A percentile compares a stretch with the other conserved stretches of the same genome.
Evolutionary conservation across 2,329 filamentous ascomycete species (phyloP).

Genomic region (Hirsutella thompsonii): DNA sequence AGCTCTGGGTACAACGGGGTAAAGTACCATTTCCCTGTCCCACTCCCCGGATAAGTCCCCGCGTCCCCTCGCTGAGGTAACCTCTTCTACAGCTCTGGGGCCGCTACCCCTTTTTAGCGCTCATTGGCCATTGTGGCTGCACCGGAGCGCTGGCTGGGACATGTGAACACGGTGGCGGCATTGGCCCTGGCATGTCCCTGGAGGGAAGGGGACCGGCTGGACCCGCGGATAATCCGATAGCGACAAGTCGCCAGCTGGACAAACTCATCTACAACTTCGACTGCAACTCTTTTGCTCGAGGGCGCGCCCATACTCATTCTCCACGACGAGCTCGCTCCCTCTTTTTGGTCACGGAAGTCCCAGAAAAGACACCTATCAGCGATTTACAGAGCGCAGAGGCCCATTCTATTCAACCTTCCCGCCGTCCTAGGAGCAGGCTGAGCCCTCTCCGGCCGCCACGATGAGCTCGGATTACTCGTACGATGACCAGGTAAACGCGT

Average conservation of each 20-base stretch:
- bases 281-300: not conserved
- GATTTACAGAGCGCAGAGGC: not conserved
- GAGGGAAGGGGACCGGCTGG: constrained; percentile 1
- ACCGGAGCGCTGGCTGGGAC: not conserved
- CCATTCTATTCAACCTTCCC: constrained; percentile 1
- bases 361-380: not conserved
- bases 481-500: constrained; percentile 82
- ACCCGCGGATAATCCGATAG: constrained; percentile 20
- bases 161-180: constrained; percentile 23
- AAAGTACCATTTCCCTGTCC: too few species aligned
- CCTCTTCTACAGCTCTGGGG: not conserved
- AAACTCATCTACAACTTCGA: not conserved
- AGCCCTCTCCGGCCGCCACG: constrained; percentile 30
- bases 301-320: too few species aligned
- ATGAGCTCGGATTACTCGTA: constrained; percentile 97
- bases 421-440: constrained; percentile 14
- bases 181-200: not conserved
- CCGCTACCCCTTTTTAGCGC: not conserved
- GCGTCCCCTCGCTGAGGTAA: too few species aligned
- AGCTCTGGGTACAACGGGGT: too few species aligned
- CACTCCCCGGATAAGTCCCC: too few species aligned
- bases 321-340: too few species aligned
- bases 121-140: not conserved
- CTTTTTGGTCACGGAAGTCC: not conserved
- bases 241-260: constrained; percentile 6